phyloP scores from a whole-genome alignment of 139 green algal genomes.

The Haematococcus lacustris region DNA sequence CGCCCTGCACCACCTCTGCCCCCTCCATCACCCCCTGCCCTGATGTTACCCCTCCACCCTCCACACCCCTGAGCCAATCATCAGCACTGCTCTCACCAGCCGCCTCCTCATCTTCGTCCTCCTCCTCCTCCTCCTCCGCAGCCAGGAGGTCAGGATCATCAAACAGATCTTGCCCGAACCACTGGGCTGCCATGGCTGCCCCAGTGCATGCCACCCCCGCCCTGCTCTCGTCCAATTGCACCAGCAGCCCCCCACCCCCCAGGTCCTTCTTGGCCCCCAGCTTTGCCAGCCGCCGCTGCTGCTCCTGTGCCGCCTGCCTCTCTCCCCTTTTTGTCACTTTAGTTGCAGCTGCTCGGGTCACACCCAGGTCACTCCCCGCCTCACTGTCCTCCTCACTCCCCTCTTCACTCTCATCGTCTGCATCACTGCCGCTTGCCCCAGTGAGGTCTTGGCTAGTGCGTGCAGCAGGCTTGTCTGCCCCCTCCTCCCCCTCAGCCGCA shows the following conservation, averaged over 20 bases:
- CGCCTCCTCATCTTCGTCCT: constrained; percentile 8
- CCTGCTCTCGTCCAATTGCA: constrained; percentile 57
- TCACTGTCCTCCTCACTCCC: constrained; percentile 28
- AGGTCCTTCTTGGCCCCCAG: constrained; percentile 14
- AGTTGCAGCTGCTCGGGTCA: too few relatives aligned
- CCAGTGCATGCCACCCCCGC: constrained; percentile 43
- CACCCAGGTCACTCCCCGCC: constrained; percentile 15
- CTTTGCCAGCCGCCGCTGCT: background rate
- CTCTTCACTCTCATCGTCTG: constrained; percentile 21
- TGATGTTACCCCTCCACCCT: too few relatives aligned
- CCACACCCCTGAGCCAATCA: too few relatives aligned
- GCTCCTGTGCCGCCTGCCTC: background rate
- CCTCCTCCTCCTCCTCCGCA: constrained; percentile 24
- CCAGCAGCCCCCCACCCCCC: constrained; percentile 52
- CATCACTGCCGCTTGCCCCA: too few relatives aligned
- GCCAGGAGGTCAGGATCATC: constrained; percentile 38
- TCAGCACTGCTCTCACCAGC: too few relatives aligned
- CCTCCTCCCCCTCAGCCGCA: constrained; percentile 23
- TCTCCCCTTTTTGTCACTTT: background rate
- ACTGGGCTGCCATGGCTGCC: constrained; percentile 64
- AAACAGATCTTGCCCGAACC: constrained; percentile 81
- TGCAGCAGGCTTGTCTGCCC: too few relatives aligned
- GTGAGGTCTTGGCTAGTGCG: too few relatives aligned
- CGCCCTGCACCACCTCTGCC: too few relatives aligned
- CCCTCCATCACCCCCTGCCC: too few relatives aligned